Base-by-base conservation (phyloP, 495 filamentous ascomycete species). In the Neurospora sp. region DNA sequence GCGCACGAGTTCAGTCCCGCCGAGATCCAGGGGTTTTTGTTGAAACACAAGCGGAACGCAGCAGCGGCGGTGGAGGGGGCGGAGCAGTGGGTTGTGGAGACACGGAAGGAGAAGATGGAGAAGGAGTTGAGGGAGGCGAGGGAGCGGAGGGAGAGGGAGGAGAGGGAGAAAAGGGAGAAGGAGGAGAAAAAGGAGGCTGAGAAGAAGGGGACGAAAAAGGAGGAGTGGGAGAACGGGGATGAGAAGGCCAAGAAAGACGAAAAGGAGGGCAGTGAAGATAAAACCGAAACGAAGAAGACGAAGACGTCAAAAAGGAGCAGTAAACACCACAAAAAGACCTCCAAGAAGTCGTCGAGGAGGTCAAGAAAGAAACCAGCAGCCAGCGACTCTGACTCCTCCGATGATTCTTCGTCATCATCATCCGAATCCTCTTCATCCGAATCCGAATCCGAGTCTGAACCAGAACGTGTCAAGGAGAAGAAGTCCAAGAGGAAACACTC, bases 1-100 rank as follows among this genome's bases (percentile, higher is more conserved):
- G 84, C 83, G 24, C 83, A 85, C 31, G 88, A 88, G 74, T 92
- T 94, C 75, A 89, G 87, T 21, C 91, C 92, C 0, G 92, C 92
- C 13, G 92, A 94, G 83, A 88, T 95, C 40, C 92, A 95, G 80
- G 92, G 92, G 5, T 92, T 88, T 76, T 83, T 94, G 34, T 82
- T 94, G 62, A 89, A 88, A 78, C 83, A 93, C 76, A 93, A 92
- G 83, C 82, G 85, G 39, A 80, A 86, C 71, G 90, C 92, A 24
- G 86, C 90, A 73, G 80, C 71, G 37, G 90, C 90, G 19, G 86
- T 92, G 15, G 81, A 83, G 8, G 86, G 86, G 19, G 87, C 85
- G 0, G 84, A 83, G 39, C 81, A 82, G 24, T 94, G 91, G 88
- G 85, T 92, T 8, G 79, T 87, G 73, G 81, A 81, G 13, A 83